Conservation (phyloP, 139 green algal genomes). For the Nannochloris sp. region DNA sequence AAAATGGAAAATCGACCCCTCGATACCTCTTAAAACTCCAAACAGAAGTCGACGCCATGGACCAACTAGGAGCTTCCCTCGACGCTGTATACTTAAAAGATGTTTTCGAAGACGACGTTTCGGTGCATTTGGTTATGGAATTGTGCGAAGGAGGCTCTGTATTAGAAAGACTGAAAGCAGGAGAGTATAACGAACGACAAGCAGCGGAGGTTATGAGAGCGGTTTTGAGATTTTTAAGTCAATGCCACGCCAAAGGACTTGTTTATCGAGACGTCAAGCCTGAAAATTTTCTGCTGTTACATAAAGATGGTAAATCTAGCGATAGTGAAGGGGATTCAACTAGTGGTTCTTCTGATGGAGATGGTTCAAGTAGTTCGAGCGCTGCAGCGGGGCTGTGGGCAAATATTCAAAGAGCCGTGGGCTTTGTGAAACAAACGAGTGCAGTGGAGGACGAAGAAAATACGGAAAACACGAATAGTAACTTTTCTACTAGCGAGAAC, state of each 20-base stretch:
- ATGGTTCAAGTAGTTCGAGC: too few relatives aligned
- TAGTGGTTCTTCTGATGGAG: too few relatives aligned
- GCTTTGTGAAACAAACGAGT: neutral
- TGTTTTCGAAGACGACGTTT: slow-evolving; percentile 69
- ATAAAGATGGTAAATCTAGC: too few relatives aligned
- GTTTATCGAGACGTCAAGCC: slow-evolving; percentile 72
- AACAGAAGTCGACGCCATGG: slow-evolving; percentile 88
- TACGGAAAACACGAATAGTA: neutral
- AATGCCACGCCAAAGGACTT: slow-evolving; percentile 82
- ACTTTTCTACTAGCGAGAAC: neutral
- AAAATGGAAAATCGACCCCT: slow-evolving; percentile 60
- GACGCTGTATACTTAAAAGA: slow-evolving; percentile 74
- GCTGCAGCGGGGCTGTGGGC: neutral
- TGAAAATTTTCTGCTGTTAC: slow-evolving; percentile 89
- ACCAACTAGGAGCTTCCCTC: slow-evolving; percentile 73
- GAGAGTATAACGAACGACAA: slow-evolving; percentile 47
- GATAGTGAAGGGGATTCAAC: too few relatives aligned
- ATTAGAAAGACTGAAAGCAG: slow-evolving; percentile 49
- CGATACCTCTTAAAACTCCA: slow-evolving; percentile 90
- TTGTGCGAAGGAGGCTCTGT: slow-evolving; percentile 73
- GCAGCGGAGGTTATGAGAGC: slow-evolving; percentile 43
- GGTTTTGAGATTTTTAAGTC: slow-evolving; percentile 67
- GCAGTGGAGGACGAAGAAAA: neutral
- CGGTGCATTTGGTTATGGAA: slow-evolving; percentile 86
- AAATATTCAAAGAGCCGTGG: neutral